Conservation (phyloP, 2,329 filamentous ascomycete species). For the Stagonosporopsis cucurbitacearum region DNA sequence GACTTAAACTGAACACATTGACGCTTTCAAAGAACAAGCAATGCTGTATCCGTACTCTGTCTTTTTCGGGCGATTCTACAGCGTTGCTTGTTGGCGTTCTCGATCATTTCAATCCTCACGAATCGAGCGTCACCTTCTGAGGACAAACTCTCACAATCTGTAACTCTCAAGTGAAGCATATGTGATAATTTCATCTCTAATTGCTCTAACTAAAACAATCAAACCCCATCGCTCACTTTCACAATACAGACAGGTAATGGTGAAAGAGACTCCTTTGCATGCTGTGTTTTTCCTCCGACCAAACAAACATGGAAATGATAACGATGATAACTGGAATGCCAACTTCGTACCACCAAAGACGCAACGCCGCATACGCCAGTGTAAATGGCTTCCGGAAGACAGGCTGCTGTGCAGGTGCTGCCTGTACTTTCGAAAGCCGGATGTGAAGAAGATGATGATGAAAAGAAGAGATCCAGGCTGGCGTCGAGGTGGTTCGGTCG, state of each 20-base stretch:
- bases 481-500: constrained; percentile 35
- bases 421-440: constrained; percentile 30
- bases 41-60: background rate
- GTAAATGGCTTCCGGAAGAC: constrained; percentile 30
- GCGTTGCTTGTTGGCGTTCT: no score
- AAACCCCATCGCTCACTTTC: constrained; percentile 22
- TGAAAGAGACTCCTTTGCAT: constrained; percentile 37
- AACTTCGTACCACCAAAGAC: constrained; percentile 28
- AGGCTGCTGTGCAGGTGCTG: constrained; percentile 29
- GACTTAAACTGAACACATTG: background rate
- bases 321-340: constrained; percentile 33
- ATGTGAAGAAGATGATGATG: constrained; percentile 30
- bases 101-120: background rate
- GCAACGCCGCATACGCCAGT: constrained; percentile 39
- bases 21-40: background rate
- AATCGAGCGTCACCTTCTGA: background rate
- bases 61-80: background rate
- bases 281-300: constrained; percentile 36
- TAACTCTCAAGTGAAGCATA: background rate
- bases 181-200: constrained; percentile 26
- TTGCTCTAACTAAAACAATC: constrained; percentile 30
- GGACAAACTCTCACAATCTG: background rate
- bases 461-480: constrained; percentile 38
- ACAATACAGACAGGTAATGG: constrained; percentile 22
- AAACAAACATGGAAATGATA: constrained; percentile 28